Conservation (phyloP, 495 filamentous ascomycete genomes). For the Neurospora sp. region DNA sequence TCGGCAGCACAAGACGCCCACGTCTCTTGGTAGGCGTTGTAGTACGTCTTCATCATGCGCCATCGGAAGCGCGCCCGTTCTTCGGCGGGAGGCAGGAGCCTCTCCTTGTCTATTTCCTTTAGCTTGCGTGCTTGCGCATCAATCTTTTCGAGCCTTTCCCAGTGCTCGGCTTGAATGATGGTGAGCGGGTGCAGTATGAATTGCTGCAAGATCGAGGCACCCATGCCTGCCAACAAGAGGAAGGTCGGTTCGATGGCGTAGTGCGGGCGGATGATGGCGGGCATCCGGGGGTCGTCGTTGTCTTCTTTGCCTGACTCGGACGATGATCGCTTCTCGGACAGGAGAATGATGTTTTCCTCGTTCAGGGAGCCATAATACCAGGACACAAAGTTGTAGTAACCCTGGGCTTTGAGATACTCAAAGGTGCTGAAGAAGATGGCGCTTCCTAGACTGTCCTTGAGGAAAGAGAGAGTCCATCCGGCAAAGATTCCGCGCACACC, state of each 20-base stretch:
- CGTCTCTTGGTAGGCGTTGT: constrained; percentile 66
- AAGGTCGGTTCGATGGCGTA: constrained; percentile 79
- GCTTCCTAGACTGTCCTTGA: constrained; percentile 74
- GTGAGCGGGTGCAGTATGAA: constrained; percentile 67
- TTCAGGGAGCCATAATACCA: constrained; percentile 61
- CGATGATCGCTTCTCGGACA: constrained; percentile 30
- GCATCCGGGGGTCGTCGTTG: constrained; percentile 10
- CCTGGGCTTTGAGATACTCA: constrained; percentile 78
- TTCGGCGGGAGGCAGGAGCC: constrained; percentile 11
- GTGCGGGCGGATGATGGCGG: constrained; percentile 64
- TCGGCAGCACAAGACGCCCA: constrained; percentile 56
- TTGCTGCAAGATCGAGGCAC: constrained; percentile 70
- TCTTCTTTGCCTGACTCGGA: constrained; percentile 3
- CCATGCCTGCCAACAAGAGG: constrained; percentile 64
- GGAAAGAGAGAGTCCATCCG: constrained; percentile 65
- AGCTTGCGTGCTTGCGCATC: constrained; percentile 51
- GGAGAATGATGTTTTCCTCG: constrained; percentile 30
- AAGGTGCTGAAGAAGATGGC: constrained; percentile 80
- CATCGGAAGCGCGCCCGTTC: constrained; percentile 14
- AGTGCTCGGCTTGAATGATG: constrained; percentile 67
- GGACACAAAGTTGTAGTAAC: constrained; percentile 70
- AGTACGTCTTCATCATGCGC: constrained; percentile 57
- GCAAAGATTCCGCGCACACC: constrained; percentile 73
- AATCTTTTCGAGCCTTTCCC: constrained; percentile 65
- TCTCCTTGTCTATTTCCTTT: constrained; percentile 17